Percentiles rank a stretch among this genome's conserved stretches.
Conservation (phyloP, 176 grass and related monocot species). For the Bonia amplexicaulis region DNA sequence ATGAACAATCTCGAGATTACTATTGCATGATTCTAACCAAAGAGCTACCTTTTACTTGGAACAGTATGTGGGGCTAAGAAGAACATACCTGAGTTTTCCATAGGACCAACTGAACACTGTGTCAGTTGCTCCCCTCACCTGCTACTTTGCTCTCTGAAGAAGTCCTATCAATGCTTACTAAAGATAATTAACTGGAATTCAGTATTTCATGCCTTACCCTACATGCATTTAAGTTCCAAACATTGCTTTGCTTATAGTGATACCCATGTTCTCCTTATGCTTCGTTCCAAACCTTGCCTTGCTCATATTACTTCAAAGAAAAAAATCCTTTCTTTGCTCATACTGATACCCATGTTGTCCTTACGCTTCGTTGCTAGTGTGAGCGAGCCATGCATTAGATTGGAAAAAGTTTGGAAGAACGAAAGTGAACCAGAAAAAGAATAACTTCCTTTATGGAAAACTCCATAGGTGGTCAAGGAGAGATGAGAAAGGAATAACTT, state of each 20-base stretch:
- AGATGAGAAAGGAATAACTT: not conserved
- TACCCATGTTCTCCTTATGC: too few relatives aligned
- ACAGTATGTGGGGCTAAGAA: not conserved
- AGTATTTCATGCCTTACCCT: not conserved
- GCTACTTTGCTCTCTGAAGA: not conserved
- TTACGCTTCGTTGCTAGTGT: not conserved
- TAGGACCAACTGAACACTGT: not conserved
- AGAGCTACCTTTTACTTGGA: not conserved
- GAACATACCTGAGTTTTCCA: not conserved
- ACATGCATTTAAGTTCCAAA: not conserved
- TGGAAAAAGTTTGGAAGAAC: not conserved
- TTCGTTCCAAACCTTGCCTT: too few relatives aligned
- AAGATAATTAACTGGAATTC: not conserved
- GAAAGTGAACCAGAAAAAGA: not conserved
- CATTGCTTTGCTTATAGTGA: too few relatives aligned
- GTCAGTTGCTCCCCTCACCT: not conserved
- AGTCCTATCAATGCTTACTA: not conserved
- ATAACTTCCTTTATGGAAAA: not conserved
- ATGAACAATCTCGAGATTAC: not conserved
- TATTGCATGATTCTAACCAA: not conserved
- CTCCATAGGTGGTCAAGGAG: not conserved
- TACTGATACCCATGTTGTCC: too few relatives aligned
- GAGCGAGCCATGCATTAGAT: not conserved
- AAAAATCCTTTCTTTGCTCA: too few relatives aligned
- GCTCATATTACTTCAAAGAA: not conserved